Base-by-base conservation (phyloP, 768 basidiomycete species). In the Leccinum incarnatum region DNA sequence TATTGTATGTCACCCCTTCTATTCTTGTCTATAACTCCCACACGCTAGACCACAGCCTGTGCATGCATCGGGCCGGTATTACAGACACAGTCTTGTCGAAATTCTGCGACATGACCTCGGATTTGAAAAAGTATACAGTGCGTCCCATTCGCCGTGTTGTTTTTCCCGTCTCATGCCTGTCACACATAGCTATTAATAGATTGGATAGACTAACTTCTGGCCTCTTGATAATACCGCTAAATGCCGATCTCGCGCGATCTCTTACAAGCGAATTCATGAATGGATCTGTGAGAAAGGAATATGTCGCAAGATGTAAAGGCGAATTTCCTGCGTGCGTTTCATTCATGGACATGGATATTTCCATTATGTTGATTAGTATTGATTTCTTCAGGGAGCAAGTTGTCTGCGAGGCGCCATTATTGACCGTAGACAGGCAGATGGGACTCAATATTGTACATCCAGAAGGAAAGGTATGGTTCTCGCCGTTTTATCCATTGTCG, bases 401-500 rank as follows among this genome's bases (percentile, higher is more conserved):
- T n/a, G 72, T 81, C 0, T 94, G 94, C 60, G 92, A 95, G 60
- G 79, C 93, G 67, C 92, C 94, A 1, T 75, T 99, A 7, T 73
- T 99, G 57, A 95, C 94, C 0, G 86, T 98, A 1, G 97, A 99
- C 74, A 82, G 95, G 53, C 95, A 98, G 70, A 95, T 98, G 87
- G 97, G 97, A 4, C 74, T 99, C 49, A 98, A 98, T 60, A 89
- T 98, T 53, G 92, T 98, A 15, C 93, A 97, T 68, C 93, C 95
- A 0, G 87, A 95, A 57, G 97, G 97, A 46, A 95, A 98, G 81
- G 94, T 93, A 66, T 37, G 74, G 52, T 17, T 32, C 25, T 25
- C 42, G 9, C 36, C 2, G 11, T 7, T 56, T 4, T 21, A 4
- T 30, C 23, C 7, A 29, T 56, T 21, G 12, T 17, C 17, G 19